Percentiles rank a stretch among this genome's conserved stretches.
Evolutionary conservation across 495 filamentous ascomycete genomes (phyloP).

Genomic region (Penicillium tannophilum): DNA sequence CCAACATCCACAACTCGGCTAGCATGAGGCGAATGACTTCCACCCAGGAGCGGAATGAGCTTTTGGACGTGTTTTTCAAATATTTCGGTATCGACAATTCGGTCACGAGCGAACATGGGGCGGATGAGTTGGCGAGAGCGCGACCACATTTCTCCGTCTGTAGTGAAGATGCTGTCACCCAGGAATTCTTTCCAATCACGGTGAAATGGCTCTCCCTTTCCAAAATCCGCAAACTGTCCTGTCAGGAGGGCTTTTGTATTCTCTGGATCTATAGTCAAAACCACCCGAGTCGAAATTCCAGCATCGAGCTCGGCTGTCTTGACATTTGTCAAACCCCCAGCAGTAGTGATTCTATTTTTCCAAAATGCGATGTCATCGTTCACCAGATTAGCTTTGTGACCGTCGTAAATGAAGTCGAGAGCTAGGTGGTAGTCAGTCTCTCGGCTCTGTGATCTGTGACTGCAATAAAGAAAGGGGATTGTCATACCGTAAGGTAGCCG

Average conservation of each 20-base stretch:
- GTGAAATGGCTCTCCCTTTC: constrained; percentile 72
- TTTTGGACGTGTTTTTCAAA: constrained; percentile 77
- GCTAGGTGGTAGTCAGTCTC: constrained; percentile 42
- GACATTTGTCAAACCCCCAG: constrained; percentile 33
- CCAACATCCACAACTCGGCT: constrained; percentile 65
- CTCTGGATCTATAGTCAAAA: constrained; percentile 67
- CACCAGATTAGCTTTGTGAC: constrained; percentile 49
- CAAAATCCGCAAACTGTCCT: constrained; percentile 67
- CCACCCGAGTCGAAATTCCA: constrained; percentile 53
- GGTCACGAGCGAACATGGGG: constrained; percentile 82
- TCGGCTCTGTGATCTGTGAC: too few species aligned
- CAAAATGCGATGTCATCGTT: constrained; percentile 64
- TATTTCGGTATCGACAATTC: constrained; percentile 75
- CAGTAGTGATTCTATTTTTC: constrained; percentile 46
- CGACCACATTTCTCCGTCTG: constrained; percentile 76
- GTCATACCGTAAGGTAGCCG: constrained; percentile 40
- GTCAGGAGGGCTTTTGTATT: constrained; percentile 81
- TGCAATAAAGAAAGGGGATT: neutral
- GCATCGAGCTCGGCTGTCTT: constrained; percentile 64
- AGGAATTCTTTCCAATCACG: constrained; percentile 71
- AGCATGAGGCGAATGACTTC: constrained; percentile 36
- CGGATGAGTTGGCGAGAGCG: constrained; percentile 72
- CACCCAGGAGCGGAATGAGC: constrained; percentile 63
- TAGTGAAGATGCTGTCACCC: constrained; percentile 78
- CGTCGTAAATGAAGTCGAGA: constrained; percentile 60